A percentile compares a stretch with the other conserved stretches of the same genome.
Conservation (phyloP, 805 yeast genomes). For the Candida broadrunensis region DNA sequence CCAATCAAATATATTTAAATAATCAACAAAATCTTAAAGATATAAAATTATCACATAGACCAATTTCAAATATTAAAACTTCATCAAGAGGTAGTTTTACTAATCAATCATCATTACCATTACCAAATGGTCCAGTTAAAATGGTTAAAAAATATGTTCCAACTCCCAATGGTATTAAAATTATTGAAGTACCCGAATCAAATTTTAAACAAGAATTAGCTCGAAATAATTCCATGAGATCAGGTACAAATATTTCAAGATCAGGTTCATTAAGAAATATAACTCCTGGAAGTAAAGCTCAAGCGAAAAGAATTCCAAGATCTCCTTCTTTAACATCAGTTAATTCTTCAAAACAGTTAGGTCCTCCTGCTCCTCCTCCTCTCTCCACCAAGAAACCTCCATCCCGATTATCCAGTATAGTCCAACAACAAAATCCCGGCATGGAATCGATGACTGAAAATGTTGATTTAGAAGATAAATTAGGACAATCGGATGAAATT, state of each 20-base stretch:
- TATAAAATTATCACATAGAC: conserved; percentile 25
- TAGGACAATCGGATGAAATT: conserved; percentile 17
- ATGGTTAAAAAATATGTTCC: conserved; percentile 72
- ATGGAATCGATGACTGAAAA: conserved; percentile 16
- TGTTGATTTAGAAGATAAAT: conserved; percentile 16
- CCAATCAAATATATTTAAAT: conserved; percentile 15
- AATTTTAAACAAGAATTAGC: conserved; percentile 34
- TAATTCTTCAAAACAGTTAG: not conserved
- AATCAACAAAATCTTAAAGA: conserved; percentile 35
- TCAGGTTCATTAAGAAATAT: conserved; percentile 14
- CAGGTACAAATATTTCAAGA: conserved; percentile 24
- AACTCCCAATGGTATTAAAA: conserved; percentile 65
- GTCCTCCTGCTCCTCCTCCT: conserved; percentile 5
- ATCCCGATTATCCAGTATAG: conserved; percentile 10
- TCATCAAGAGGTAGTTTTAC: not conserved
- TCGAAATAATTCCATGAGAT: conserved; percentile 37
- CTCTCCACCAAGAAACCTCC: conserved; percentile 11
- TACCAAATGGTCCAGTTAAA: conserved; percentile 21
- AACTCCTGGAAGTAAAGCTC: not conserved
- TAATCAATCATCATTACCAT: not conserved
- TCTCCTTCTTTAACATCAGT: conserved; percentile 20
- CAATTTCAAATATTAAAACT: conserved; percentile 2
- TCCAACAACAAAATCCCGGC: not conserved
- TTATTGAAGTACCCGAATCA: conserved; percentile 64
- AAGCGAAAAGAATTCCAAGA: conserved; percentile 13